Evolutionary conservation across 768 basidiomycete species (phyloP).

Genomic region (Cyclocybe cylindracea): DNA sequence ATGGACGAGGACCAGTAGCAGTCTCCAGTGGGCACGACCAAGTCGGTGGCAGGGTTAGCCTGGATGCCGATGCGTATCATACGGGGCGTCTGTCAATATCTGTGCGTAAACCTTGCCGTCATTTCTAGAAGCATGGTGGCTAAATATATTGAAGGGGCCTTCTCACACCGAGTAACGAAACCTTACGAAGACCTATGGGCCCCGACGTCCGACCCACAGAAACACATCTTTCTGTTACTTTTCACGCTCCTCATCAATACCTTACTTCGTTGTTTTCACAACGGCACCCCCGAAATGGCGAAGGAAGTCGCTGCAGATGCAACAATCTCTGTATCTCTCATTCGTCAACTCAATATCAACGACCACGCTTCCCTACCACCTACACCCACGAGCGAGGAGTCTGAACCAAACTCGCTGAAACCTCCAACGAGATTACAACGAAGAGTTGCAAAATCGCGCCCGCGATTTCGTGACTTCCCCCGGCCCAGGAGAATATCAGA

Average conservation of each 20-base stretch:
- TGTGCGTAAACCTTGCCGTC: too few species aligned
- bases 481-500: too few species aligned
- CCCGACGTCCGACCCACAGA: too few species aligned
- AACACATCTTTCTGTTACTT: constrained; percentile 59
- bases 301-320: constrained; percentile 72
- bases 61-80: too few species aligned
- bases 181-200: too few species aligned
- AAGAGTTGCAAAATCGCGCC: constrained; percentile 33
- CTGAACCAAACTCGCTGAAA: constrained; percentile 15
- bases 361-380: too few species aligned
- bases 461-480: too few species aligned
- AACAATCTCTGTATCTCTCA: constrained; percentile 63
- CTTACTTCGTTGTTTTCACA: constrained; percentile 74
- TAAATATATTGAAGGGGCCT: constrained; percentile 3
- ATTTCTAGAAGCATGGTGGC: not conserved
- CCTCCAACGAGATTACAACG: constrained; percentile 32
- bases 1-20: constrained; percentile 37
- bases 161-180: constrained; percentile 25
- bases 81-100: too few species aligned
- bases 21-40: too few species aligned
- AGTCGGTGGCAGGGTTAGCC: too few species aligned
- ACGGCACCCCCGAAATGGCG: constrained; percentile 53
- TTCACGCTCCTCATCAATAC: constrained; percentile 60
- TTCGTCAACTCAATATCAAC: too few species aligned
- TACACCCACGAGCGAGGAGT: constrained; percentile 55